A percentile compares a stretch with the other conserved stretches of the same genome.
Conservation (phyloP, 2,329 filamentous ascomycete genomes). For the Tolypocladium sp. region DNA sequence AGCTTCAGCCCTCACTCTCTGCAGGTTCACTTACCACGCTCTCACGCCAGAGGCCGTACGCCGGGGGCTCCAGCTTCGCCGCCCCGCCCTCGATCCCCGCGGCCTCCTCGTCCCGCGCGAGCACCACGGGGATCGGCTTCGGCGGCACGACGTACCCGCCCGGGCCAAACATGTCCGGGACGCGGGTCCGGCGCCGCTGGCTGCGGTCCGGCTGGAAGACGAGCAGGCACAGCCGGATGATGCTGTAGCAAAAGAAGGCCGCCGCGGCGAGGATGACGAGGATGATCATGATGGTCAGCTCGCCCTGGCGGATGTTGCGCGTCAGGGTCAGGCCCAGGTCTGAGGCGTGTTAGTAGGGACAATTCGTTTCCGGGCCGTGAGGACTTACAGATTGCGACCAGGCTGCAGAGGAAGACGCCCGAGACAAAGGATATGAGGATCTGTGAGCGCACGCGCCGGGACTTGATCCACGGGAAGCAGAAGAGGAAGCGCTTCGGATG, state of each 20-base stretch:
- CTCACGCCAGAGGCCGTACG: constrained; percentile 77
- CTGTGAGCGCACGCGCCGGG: constrained; percentile 42
- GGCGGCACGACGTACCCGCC: constrained; percentile 62
- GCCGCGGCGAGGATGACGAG: constrained; percentile 65
- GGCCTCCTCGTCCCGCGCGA: constrained; percentile 66
- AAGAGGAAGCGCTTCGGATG: constrained; percentile 36
- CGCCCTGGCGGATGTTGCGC: constrained; percentile 51
- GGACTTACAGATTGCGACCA: constrained; percentile 58
- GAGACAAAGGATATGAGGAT: constrained; percentile 56
- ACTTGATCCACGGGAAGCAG: constrained; percentile 47
- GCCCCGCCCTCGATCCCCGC: constrained; percentile 45
- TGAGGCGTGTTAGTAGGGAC: constrained; percentile 21
- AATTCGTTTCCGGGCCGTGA: neutral
- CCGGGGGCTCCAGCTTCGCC: constrained; percentile 59
- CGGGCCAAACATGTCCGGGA: constrained; percentile 39
- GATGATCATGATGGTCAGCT: constrained; percentile 73
- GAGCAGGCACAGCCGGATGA: constrained; percentile 65
- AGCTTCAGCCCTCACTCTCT: neutral
- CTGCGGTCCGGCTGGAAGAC: constrained; percentile 38
- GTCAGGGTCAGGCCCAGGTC: constrained; percentile 67
- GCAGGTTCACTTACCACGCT: constrained; percentile 56
- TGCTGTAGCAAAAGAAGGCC: constrained; percentile 71
- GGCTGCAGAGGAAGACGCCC: constrained; percentile 48
- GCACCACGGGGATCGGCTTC: constrained; percentile 66
- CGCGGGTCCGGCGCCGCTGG: constrained; percentile 7